Base-by-base conservation (phyloP, 139 green algal genomes). In the Chlamydomonas incerta region DNA sequence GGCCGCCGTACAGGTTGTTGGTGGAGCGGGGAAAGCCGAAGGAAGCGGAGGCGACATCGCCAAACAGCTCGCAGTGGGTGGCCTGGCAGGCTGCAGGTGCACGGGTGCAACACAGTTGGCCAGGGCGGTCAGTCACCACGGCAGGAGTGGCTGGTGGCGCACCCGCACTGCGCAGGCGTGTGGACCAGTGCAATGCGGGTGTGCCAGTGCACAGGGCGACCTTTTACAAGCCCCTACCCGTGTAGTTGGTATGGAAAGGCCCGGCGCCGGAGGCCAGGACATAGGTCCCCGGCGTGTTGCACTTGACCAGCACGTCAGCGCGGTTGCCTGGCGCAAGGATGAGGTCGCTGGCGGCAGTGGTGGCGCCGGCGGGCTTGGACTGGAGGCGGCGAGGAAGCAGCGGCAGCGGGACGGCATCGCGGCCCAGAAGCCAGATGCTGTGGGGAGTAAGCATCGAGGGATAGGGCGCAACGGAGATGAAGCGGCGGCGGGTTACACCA, bases 41-140 rank as follows among this genome's bases (percentile, higher is more conserved):
- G 60, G 60, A 41, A 17, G 13, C 75, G 37, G 37, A 41, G 31
- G 77, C 65, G 0, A 31, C 18, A 65, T 84, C 77, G 31, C 77
- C 77, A 23, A 84, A 84, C n/a, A 24, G 34, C 65, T 84, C 77
- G 41, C 77, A 84, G 65, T 84, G 77, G 10, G 65, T 74, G 28
- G 77, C 65, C 29, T 37, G 28, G 77, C 77, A 84, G 46, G n/a
- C 77, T 84, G 77, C 3, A 21, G 60, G 60, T 2, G 24, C 17
- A 21, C 52, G 13, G 13, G 52, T 15, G 15, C n/a, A n/a, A n/a
- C n/a, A n/a, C n/a, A n/a, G n/a, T n/a, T n/a, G n/a, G n/a, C n/a
- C n/a, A n/a, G n/a, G n/a, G n/a, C n/a, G n/a, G n/a, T n/a, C n/a
- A n/a, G n/a, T n/a, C n/a, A n/a, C n/a, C n/a, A n/a, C n/a, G 13